Evolutionary conservation across 2,329 filamentous ascomycete species (phyloP), one percentile per base, ranked within the genome.

Genomic region (Aureobasidium sp.): DNA sequence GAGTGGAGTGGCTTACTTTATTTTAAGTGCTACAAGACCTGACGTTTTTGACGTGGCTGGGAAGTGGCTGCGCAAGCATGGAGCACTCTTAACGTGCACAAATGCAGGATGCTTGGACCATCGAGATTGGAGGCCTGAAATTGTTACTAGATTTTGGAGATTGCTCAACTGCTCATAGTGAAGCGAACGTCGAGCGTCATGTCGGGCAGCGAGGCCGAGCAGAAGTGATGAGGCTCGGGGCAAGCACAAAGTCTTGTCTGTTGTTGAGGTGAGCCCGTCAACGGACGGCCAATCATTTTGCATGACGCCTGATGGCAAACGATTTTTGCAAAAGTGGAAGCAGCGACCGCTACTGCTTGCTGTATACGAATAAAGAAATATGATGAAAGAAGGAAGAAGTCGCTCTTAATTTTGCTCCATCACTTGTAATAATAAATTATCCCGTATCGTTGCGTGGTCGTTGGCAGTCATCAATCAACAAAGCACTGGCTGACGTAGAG

Each of bases 51-150:
- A 9, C 15, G 57, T 60, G 57, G 57, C 57, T 60, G 57, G 57
- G 57, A 51, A 41, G 57, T 60, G 57, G 57, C 57, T 60, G 57
- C 57, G 57, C 57, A 60, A 51, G 42, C 42, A 39, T 34, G 31
- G 9, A 27, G 25, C 39, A 47, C 34, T 57, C 37, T 39, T 22
- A 49, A 59, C 56, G 44, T 51, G 45, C 57, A 60, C 55, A 60
- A 51, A 20, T 37, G 41, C 41, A 48, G 6, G 42, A 58, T 58
- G 55, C 55, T 47, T 25, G 34, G 55, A 34, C 55, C 55, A 48
- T 11, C 12, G 20, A 47, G 29, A 25, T 20, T 42, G 31, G 41
- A 29, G 42, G 55, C 42, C 55, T 58, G 11, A 58, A 47, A 22
- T 17, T 37, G 22, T 29, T 8, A 36, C n/a, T 48, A 29, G 42